phyloP scores from a whole-genome alignment of 2,329 filamentous ascomycete genomes.

The Botrytis porri region DNA sequence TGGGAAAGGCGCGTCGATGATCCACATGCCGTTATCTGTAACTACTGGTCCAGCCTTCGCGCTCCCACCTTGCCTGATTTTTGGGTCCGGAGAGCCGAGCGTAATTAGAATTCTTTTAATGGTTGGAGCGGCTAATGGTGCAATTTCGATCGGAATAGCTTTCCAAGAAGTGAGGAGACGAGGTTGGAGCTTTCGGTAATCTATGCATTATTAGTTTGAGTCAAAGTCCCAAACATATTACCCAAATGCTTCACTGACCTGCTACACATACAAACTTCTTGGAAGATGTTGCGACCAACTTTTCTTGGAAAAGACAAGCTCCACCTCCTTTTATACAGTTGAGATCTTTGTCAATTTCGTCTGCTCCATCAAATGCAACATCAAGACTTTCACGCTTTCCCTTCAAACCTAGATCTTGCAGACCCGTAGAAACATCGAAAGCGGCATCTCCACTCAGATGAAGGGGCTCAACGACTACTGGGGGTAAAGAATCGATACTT shows the following conservation, averaged over 20 bases:
- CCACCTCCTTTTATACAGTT: conserved; percentile 98
- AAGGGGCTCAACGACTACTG: conserved; percentile 30
- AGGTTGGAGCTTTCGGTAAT: conserved; percentile 84
- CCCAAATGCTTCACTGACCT: conserved; percentile 48
- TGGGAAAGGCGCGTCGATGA: conserved; percentile 88
- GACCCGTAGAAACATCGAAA: conserved; percentile 59
- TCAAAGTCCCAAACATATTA: neutral
- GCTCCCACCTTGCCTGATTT: conserved; percentile 68
- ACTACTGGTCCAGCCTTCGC: conserved; percentile 80
- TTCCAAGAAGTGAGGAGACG: conserved; percentile 77
- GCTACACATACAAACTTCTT: conserved; percentile 86
- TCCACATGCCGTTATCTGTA: conserved; percentile 83
- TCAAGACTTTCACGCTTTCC: conserved; percentile 60
- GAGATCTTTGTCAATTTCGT: conserved; percentile 90
- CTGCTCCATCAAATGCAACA: conserved; percentile 92
- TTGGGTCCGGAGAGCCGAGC: conserved; percentile 70
- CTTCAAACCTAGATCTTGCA: conserved; percentile 38
- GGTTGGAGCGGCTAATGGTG: conserved; percentile 75
- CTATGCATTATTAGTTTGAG: conserved; percentile 43
- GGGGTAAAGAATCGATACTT: conserved; percentile 39
- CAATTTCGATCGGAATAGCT: conserved; percentile 87
- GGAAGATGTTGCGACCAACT: conserved; percentile 82
- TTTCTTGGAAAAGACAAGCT: conserved; percentile 97
- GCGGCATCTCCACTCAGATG: conserved; percentile 51
- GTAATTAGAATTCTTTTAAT: conserved; percentile 70